These are phyloP conservation scores for Candida pini DNA, from an alignment of 805 yeast species.

Conservation along the genomic window DNA sequence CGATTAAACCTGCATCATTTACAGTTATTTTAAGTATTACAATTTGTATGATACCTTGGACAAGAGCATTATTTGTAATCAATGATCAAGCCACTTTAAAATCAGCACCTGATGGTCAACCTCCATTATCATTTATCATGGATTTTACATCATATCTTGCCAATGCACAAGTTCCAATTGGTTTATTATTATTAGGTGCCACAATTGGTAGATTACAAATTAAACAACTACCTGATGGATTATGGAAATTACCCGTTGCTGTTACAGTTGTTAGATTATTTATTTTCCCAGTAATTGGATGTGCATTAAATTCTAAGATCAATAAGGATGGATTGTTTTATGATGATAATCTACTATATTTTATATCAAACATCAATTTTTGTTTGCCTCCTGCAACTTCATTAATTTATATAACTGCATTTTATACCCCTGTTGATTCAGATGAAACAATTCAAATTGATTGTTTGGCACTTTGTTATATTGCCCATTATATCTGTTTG, in stretches of 20 bases:
- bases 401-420: constrained; percentile 82
- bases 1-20: constrained; percentile 65
- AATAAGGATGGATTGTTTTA: constrained; percentile 59
- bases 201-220: constrained; percentile 74
- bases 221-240: constrained; percentile 56
- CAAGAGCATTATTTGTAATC: constrained; percentile 60
- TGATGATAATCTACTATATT: constrained; percentile 53
- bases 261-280: constrained; percentile 56
- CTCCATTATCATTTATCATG: constrained; percentile 80
- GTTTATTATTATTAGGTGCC: constrained; percentile 77
- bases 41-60: constrained; percentile 83
- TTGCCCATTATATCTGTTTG: constrained; percentile 67
- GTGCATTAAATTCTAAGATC: constrained; percentile 59
- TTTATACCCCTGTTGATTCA: constrained; percentile 63
- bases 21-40: constrained; percentile 60
- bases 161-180: constrained; percentile 83
- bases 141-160: constrained; percentile 79
- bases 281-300: constrained; percentile 75
- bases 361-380: constrained; percentile 68
- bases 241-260: constrained; percentile 59
- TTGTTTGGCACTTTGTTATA: constrained; percentile 69
- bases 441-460: constrained; percentile 67
- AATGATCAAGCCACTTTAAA: constrained; percentile 46
- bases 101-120: constrained; percentile 77
- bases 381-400: constrained; percentile 88